These are phyloP conservation scores for Dothideomycetidae sp. DNA, from an alignment of 2,329 filamentous ascomycete species.

Conservation along the genomic window DNA sequence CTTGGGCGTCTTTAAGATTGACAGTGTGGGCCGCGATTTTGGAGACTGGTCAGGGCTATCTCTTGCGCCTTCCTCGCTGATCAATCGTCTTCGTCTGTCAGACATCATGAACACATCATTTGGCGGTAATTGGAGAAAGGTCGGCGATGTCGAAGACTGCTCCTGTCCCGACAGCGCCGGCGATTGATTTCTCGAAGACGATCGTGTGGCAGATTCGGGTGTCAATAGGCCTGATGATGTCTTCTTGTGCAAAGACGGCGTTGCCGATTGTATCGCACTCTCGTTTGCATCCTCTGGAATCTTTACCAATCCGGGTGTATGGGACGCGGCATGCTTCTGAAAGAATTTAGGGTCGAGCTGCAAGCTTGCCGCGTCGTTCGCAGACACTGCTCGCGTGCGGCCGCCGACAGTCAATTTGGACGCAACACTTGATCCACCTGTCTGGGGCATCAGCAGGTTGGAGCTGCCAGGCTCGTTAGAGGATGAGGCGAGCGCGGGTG, in stretches of 20 bases:
- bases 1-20: slow-evolving; percentile 31
- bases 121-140: background rate
- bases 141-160: background rate
- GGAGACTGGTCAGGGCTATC: slow-evolving; percentile 15
- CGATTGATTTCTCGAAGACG: background rate
- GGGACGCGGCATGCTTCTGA: slow-evolving; percentile 2
- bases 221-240: background rate
- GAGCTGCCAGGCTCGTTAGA: slow-evolving; percentile 17
- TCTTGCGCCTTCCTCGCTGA: background rate
- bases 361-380: slow-evolving; percentile 40
- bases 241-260: background rate
- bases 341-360: slow-evolving; percentile 27
- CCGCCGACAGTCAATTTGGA: slow-evolving; percentile 10
- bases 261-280: slow-evolving; percentile 3
- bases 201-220: background rate
- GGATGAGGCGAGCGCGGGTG: slow-evolving; percentile 29
- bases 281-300: slow-evolving; percentile 16
- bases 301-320: slow-evolving; percentile 6
- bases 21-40: slow-evolving; percentile 21
- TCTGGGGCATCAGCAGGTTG: background rate
- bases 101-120: background rate
- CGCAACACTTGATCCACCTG: slow-evolving; percentile 6
- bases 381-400: slow-evolving; percentile 41
- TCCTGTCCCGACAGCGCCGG: background rate
- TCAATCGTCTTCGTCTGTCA: background rate